Base-by-base conservation (phyloP, 768 basidiomycete species). In the Austroboletus eburneus region DNA sequence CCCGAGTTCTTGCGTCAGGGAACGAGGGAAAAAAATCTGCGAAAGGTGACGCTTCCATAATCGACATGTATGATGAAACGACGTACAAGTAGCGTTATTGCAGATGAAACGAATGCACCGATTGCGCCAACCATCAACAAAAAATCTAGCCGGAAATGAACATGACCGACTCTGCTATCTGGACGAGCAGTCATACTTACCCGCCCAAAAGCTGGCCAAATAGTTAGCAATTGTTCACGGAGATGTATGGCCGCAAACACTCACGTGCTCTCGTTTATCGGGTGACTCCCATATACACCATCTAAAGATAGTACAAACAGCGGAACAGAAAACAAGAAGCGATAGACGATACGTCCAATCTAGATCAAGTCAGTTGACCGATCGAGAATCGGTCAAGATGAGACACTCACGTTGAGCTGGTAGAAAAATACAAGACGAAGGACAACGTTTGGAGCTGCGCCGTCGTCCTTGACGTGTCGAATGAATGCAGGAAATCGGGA, bases 21-120 rank as follows among this genome's bases (percentile, higher is more conserved):
- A 85, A 37, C 85, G 84, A 29, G 87, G 87, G 70, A 88, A 88
- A 69, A 88, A 88, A 35, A 88, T 76, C 85, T 87, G 29, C 6
- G 23, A 24, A 30, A 35, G 7, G 42, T 21, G 24, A 18, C 33
- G 17, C 9, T 25, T 30, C 37, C 39, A 37, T 20, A 33, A 4
- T 23, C 18, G 36, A 17, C 18, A 29, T 37, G n/a, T 23, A 29
- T 6, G 27, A 36, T 20, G 33, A 21, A 17, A 39, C 14, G 39
- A 65, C 81, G 58, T 57, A 88, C 88, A 25, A 91, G 72, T 25
- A 91, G 72, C 4, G 89, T 91, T 20, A 91, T 85, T 16, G 80
- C 80, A 21, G 88, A 88, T 4, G 88, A 91, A 18, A 87, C 73
- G 57, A 90, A 81, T 55, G 83, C 83, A 13, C 88, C 88, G 24